These are phyloP conservation scores for Ensete ventricosum DNA, from an alignment of 176 grass and related monocot species.

Conservation along the genomic window DNA sequence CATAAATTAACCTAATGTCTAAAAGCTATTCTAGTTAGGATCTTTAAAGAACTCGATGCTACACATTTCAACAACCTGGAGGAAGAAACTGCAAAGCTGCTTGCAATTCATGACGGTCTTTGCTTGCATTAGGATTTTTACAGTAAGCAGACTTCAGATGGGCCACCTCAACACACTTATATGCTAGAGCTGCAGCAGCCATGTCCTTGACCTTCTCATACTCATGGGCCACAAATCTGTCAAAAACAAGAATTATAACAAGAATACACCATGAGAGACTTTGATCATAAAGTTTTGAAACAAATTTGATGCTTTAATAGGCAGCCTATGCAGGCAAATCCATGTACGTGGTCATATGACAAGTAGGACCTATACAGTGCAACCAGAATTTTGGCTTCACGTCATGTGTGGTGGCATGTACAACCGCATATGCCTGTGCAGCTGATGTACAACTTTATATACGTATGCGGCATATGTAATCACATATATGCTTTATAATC, in stretches of 20 bases:
- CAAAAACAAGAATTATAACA: not conserved
- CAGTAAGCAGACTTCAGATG: constrained; percentile 86
- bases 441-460: too few species aligned
- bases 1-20: not conserved
- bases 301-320: not conserved
- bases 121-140: constrained; percentile 55
- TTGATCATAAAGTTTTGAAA: not conserved
- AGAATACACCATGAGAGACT: not conserved
- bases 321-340: not conserved
- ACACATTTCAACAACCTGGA: constrained; percentile 52
- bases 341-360: not conserved
- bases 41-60: not conserved
- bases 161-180: constrained; percentile 91
- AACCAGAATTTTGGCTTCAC: too few species aligned
- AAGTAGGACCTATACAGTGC: too few species aligned
- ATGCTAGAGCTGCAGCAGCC: constrained; percentile 79
- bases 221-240: constrained; percentile 66
- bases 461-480: too few species aligned
- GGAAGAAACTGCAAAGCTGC: constrained; percentile 46
- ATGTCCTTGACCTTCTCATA: constrained; percentile 79
- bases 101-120: constrained; percentile 74
- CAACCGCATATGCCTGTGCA: too few species aligned
- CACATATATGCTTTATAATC: too few species aligned
- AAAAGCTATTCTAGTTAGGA: not conserved
- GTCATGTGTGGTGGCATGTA: too few species aligned